Conservation (phyloP, 176 grass and related monocot genomes). For the Raddia distichophylla region DNA sequence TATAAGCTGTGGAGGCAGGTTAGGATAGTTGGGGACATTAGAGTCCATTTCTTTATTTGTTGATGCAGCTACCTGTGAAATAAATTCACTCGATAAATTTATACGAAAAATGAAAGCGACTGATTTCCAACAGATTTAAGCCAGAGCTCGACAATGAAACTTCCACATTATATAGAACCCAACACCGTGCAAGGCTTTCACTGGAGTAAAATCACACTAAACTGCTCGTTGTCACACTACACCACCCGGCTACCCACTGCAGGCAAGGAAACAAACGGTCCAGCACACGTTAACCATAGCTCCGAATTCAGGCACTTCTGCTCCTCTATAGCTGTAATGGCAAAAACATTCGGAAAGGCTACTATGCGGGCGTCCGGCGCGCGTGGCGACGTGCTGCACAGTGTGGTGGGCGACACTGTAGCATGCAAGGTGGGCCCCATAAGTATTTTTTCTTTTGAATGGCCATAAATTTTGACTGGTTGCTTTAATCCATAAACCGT, state of each 20-base stretch:
- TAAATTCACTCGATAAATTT: conserved; percentile 31
- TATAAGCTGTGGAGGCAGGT: conserved; percentile 87
- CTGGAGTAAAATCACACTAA: conserved; percentile 37
- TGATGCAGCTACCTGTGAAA: conserved; percentile 78
- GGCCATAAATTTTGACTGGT: no score
- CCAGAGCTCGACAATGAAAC: neutral
- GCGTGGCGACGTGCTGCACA: no score
- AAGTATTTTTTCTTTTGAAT: no score
- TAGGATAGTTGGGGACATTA: conserved; percentile 92
- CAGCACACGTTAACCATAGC: conserved; percentile 98
- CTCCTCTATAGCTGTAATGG: conserved; percentile 69
- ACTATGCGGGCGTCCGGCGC: no score
- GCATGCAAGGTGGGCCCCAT: no score
- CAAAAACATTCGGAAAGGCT: conserved; percentile 35
- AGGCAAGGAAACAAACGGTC: conserved; percentile 90
- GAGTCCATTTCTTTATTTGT: conserved; percentile 97
- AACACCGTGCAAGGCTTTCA: conserved; percentile 7
- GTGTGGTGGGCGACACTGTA: no score
- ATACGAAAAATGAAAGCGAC: neutral
- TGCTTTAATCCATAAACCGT: no score
- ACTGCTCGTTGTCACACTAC: conserved; percentile 98
- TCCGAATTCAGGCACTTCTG: conserved; percentile 91
- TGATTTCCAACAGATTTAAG: conserved; percentile 16
- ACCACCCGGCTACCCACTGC: conserved; percentile 84
- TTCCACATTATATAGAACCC: neutral